Percentiles rank a stretch among this genome's conserved stretches.
phyloP scores from a whole-genome alignment of 2,329 filamentous ascomycete species.

The Penicillium sp. region DNA sequence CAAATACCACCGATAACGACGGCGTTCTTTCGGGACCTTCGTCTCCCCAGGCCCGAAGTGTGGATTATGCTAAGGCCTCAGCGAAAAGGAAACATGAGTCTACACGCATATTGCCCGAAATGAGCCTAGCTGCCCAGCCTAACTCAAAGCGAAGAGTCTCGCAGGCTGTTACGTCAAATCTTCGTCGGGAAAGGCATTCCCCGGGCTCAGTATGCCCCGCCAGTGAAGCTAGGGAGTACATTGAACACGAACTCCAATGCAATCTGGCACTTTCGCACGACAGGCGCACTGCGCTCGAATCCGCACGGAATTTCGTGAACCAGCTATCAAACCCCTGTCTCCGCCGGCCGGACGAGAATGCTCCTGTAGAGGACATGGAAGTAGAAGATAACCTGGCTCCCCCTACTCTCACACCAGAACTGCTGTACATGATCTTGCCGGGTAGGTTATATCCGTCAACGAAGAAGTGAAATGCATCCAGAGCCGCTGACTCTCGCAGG shows the following conservation, averaged over 20 bases:
- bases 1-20: conserved; percentile 6
- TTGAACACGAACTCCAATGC: conserved; percentile 25
- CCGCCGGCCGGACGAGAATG: conserved; percentile 12
- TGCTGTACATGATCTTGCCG: conserved; percentile 26
- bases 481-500: conserved; percentile 9
- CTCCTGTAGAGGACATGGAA: conserved; percentile 9
- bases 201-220: conserved; percentile 20
- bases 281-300: conserved; percentile 18
- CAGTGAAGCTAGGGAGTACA: conserved; percentile 23
- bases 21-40: conserved; percentile 1
- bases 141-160: conserved; percentile 13
- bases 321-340: conserved; percentile 23
- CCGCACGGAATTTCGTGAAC: conserved; percentile 19
- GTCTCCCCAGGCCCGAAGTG: conserved; percentile 10
- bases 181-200: conserved; percentile 13
- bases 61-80: neutral
- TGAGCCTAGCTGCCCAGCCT: neutral
- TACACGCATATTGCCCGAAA: neutral
- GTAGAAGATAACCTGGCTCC: conserved; percentile 11
- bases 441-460: conserved; percentile 5
- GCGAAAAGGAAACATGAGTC: conserved; percentile 16
- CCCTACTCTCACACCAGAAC: conserved; percentile 20
- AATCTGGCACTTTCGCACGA: conserved; percentile 24
- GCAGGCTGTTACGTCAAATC: conserved; percentile 8
- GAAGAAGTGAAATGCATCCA: neutral